A percentile compares a stretch with the other conserved stretches of the same genome.
These are phyloP conservation scores for Macrocybe sp. DNA, from an alignment of 1,284 basidiomycete genomes.

Conservation along the genomic window DNA sequence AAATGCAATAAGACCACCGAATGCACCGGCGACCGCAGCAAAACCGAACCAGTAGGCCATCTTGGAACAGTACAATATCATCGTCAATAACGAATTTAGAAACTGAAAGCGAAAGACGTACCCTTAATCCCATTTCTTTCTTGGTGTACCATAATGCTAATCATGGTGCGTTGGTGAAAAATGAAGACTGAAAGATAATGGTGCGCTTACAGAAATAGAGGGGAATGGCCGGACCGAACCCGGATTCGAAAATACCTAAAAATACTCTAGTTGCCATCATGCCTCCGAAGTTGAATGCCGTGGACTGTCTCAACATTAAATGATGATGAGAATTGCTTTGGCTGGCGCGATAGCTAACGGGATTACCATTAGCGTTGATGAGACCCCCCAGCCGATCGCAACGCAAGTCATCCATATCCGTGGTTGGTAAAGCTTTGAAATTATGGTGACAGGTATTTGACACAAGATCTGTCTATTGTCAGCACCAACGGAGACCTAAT, in stretches of 20 bases:
- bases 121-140: slow-evolving; percentile 61
- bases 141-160: slow-evolving; percentile 75
- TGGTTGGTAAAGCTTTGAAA: slow-evolving; percentile 64
- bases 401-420: slow-evolving; percentile 60
- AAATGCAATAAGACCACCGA: slow-evolving; percentile 71
- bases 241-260: slow-evolving; percentile 68
- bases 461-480: slow-evolving; percentile 49
- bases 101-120: slow-evolving; percentile 13
- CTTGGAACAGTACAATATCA: slow-evolving; percentile 11
- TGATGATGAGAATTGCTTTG: not conserved
- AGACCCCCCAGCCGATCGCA: slow-evolving; percentile 66
- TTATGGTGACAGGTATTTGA: slow-evolving; percentile 64
- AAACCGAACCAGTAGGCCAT: slow-evolving; percentile 79
- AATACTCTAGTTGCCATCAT: slow-evolving; percentile 56
- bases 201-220: slow-evolving; percentile 59
- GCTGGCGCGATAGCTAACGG: not conserved
- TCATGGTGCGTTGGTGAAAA: too few species aligned
- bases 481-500: not conserved
- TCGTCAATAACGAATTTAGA: not conserved
- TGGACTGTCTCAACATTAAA: slow-evolving; percentile 35
- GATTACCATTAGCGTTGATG: slow-evolving; percentile 64
- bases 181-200: not conserved
- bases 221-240: slow-evolving; percentile 69
- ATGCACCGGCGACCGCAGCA: slow-evolving; percentile 74
- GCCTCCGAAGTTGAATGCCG: slow-evolving; percentile 50